These are phyloP conservation scores for Saturnispora hagleri DNA, from an alignment of 805 yeast genomes.

Conservation along the genomic window DNA sequence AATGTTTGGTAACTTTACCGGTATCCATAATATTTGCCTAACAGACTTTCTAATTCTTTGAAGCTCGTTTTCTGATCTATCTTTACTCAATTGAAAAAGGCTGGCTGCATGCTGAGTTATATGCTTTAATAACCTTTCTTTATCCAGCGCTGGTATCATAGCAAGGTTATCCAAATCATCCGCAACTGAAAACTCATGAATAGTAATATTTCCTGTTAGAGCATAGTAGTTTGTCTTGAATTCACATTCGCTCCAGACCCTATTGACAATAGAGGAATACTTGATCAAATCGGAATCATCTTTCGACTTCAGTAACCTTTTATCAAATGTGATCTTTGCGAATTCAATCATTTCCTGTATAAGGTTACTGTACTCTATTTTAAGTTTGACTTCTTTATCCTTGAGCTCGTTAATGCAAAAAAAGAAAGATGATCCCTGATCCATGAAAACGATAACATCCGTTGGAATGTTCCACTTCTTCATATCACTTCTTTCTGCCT, in stretches of 20 bases:
- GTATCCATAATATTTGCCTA: constrained; percentile 29
- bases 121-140: constrained; percentile 6
- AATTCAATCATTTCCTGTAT: constrained; percentile 34
- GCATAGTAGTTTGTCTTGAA: constrained; percentile 25
- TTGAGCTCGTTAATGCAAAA: constrained; percentile 37
- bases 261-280: constrained; percentile 17
- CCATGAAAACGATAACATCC: constrained; percentile 46
- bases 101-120: constrained; percentile 12
- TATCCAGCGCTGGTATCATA: constrained; percentile 13
- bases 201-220: constrained; percentile 15
- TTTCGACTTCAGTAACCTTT: not conserved
- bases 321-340: constrained; percentile 15
- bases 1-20: constrained; percentile 54
- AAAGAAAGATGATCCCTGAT: constrained; percentile 60
- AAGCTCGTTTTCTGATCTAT: constrained; percentile 9
- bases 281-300: constrained; percentile 11
- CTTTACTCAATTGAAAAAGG: constrained; percentile 1
- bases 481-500: constrained; percentile 15
- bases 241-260: constrained; percentile 15
- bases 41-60: not conserved
- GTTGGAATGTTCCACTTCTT: constrained; percentile 27
- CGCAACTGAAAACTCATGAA: constrained; percentile 10
- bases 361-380: constrained; percentile 38
- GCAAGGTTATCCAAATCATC: constrained; percentile 7
- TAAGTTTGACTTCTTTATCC: constrained; percentile 33